Conservation (phyloP, 2,329 filamentous ascomycete species). For the Cadophora sp. region DNA sequence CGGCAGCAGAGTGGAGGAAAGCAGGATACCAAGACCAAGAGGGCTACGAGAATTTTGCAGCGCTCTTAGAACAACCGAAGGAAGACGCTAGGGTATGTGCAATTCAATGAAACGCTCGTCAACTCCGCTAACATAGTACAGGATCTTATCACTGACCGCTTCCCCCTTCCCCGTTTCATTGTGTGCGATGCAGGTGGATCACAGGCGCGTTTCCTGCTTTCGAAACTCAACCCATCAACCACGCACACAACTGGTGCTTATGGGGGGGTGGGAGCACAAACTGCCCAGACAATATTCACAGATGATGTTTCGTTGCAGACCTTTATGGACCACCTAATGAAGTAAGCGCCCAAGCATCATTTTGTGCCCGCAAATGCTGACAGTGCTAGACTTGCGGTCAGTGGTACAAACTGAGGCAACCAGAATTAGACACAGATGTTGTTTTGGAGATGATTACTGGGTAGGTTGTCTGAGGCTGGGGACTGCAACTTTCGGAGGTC, state of each 20-base stretch:
- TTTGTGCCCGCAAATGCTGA: conserved; percentile 5
- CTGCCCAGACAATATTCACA: conserved; percentile 97
- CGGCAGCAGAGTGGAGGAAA: conserved; percentile 97
- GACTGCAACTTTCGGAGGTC: not conserved
- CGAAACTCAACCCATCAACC: conserved; percentile 96
- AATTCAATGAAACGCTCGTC: not conserved
- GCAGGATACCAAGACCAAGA: conserved; percentile 98
- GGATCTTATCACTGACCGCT: conserved; percentile 96
- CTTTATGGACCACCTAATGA: conserved; percentile 99
- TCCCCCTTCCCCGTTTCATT: conserved; percentile 97
- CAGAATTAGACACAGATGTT: conserved; percentile 2
- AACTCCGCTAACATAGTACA: conserved; percentile 48
- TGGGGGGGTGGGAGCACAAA: conserved; percentile 83
- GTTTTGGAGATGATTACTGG: not conserved
- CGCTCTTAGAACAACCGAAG: conserved; percentile 89
- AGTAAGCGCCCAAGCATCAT: conserved; percentile 64
- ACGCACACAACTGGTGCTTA: conserved; percentile 95
- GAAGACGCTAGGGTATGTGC: conserved; percentile 87
- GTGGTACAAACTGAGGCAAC: conserved; percentile 61
- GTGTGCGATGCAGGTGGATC: conserved; percentile 98
- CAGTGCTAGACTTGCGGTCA: conserved; percentile 63
- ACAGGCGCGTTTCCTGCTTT: conserved; percentile 94
- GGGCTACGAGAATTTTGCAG: conserved; percentile 94
- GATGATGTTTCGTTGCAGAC: conserved; percentile 98
- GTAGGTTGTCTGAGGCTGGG: not conserved